Evolutionary conservation across 345 rosid genomes (phyloP).

Genomic region (Noccaea caerulescens): DNA sequence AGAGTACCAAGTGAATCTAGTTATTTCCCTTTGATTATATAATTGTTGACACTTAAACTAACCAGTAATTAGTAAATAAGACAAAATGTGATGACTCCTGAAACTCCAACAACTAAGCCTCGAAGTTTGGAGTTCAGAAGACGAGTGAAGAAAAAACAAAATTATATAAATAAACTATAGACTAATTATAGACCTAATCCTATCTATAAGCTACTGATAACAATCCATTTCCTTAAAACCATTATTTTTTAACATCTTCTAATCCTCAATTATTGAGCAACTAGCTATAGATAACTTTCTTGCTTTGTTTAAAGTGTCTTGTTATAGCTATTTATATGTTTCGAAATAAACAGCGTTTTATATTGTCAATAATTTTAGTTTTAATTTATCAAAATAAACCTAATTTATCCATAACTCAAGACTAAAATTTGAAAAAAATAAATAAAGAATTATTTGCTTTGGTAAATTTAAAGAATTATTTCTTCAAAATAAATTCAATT

Average conservation of each 20-base stretch:
- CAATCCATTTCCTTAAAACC: slow-evolving; percentile 11
- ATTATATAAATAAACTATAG: slow-evolving; percentile 6
- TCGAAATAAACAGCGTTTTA: neutral
- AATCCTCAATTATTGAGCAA: slow-evolving; percentile 33
- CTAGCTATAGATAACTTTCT: neutral
- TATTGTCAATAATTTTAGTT: neutral
- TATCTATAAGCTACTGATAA: slow-evolving; percentile 33
- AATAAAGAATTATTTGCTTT: neutral
- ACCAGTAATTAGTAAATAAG: slow-evolving; percentile 14
- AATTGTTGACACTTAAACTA: slow-evolving; percentile 30
- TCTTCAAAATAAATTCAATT: too few species aligned
- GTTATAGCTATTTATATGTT: neutral
- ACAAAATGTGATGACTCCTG: slow-evolving; percentile 39
- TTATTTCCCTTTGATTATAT: slow-evolving; percentile 6
- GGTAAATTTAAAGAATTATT: too few species aligned
- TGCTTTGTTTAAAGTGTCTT: neutral
- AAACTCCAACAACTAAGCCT: slow-evolving; percentile 47
- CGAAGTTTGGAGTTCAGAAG: slow-evolving; percentile 41
- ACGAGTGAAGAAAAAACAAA: slow-evolving; percentile 25
- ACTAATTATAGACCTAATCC: slow-evolving; percentile 39
- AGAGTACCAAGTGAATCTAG: slow-evolving; percentile 21
- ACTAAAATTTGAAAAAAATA: neutral
- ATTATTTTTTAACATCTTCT: neutral
- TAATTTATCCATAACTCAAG: neutral
- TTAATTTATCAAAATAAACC: neutral